Evolutionary conservation across 306 rosid species (phyloP), one percentile per base, ranked within the genome.

Genomic region (Castanea mollissima): DNA sequence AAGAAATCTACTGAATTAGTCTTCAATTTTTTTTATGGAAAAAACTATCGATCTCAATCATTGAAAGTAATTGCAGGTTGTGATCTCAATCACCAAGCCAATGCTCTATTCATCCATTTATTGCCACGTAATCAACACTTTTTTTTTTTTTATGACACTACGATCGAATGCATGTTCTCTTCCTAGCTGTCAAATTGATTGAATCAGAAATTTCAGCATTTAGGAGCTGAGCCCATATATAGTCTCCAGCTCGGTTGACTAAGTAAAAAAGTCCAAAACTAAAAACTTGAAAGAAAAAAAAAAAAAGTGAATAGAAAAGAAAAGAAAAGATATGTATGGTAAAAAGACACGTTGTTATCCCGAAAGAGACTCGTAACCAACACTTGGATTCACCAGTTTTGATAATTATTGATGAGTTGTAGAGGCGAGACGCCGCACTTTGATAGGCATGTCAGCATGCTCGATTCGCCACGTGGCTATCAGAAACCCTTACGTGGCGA

Each of bases 401-500:
- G 46, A 65, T 44, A 32, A 83, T 69, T 49, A 12, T 6, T 62
- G 41, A 34, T 62, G 41, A 34, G 13, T 55, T 59, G 6, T 4
- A 52, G 44, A 16, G 62, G 46, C 44, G 71, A 44, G 79, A 79
- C 59, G 57, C 65, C 67, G 27, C 76, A 57, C 13, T 44, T 21
- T 63, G 71, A 52, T 72, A 44, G 23, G 20, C 54, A 0, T 19
- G 54, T 59, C 31, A 59, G 18, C 72, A 68, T 34, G 72, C n/a
- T 6, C n/a, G 3, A 82, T 57, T 2, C 16, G 73, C 76, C 88
- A 74, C 81, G 80, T 86, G 81, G 55, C 35, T 1, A 19, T 19
- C 29, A 15, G 7, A 12, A 3, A 1, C 16, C 0, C 38, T 3
- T 80, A 86, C 85, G 87, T 86, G 88, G 82, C 84, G 55, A 23